Percentiles rank a stretch among this genome's conserved stretches.
phyloP scores from a whole-genome alignment of 768 basidiomycete species.

The Psilocybe cubensis region DNA sequence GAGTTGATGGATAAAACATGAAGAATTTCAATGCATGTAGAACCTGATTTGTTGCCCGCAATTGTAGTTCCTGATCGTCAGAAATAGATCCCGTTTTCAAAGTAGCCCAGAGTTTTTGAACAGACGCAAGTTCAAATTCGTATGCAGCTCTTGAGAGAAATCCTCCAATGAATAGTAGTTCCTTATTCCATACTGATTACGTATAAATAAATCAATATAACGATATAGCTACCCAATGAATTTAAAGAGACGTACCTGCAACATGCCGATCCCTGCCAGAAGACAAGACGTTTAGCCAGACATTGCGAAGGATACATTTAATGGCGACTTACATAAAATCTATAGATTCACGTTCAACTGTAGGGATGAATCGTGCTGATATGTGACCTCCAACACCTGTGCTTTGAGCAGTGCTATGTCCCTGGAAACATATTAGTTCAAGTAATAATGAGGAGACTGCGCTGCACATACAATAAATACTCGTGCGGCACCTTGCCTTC shows the following conservation, averaged over 20 bases:
- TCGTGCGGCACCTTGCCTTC: constrained; percentile 66
- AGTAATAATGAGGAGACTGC: neutral
- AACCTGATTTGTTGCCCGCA: constrained; percentile 59
- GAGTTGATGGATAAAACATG: constrained; percentile 87
- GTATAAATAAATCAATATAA: neutral
- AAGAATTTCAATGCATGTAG: constrained; percentile 89
- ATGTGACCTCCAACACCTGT: constrained; percentile 74
- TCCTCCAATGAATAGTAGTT: constrained; percentile 84
- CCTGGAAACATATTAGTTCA: constrained; percentile 43
- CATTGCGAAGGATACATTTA: neutral
- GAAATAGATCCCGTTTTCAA: constrained; percentile 31
- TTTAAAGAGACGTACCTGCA: constrained; percentile 58
- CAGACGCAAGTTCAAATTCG: constrained; percentile 72
- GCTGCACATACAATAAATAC: constrained; percentile 76
- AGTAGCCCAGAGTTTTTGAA: constrained; percentile 64
- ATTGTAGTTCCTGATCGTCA: constrained; percentile 45
- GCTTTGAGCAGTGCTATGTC: constrained; percentile 90
- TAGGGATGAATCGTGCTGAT: constrained; percentile 89
- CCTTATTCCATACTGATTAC: constrained; percentile 84
- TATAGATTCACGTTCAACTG: constrained; percentile 93
- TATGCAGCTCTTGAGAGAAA: constrained; percentile 83
- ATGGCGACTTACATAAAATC: constrained; percentile 72
- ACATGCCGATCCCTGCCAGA: constrained; percentile 75
- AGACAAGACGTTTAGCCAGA: neutral
- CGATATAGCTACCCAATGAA: neutral